phyloP scores from a whole-genome alignment of 139 green algal species.

The Dunaliella sp. region DNA sequence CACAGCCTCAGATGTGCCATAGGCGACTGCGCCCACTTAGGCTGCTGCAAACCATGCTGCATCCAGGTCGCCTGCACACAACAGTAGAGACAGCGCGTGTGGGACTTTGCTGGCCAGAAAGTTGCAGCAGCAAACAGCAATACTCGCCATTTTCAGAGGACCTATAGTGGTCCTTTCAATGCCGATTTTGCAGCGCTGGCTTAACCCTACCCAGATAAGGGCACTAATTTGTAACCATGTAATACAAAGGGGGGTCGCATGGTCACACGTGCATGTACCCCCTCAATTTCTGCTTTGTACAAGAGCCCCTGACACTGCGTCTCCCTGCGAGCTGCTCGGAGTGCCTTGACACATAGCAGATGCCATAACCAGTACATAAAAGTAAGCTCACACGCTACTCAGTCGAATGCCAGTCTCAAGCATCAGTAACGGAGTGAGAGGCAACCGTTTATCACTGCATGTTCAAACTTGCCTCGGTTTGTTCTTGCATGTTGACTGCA shows the following conservation, averaged over 20 bases:
- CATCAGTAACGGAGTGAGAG: too few relatives aligned
- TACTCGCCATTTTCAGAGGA: neutral
- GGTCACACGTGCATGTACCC: too few relatives aligned
- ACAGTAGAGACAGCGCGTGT: neutral
- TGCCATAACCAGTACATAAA: neutral
- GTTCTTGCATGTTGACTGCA: neutral
- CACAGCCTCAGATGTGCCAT: neutral
- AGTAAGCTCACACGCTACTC: neutral
- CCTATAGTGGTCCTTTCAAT: too few relatives aligned
- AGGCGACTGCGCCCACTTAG: neutral
- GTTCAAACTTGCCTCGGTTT: neutral
- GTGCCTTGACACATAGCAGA: too few relatives aligned
- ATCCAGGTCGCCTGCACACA: neutral
- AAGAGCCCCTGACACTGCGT: too few relatives aligned
- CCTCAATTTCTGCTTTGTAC: too few relatives aligned
- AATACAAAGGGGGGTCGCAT: neutral
- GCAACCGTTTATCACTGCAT: neutral
- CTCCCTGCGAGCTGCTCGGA: too few relatives aligned
- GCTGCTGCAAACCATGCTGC: neutral
- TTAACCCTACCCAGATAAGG: too few relatives aligned
- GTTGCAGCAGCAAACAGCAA: neutral
- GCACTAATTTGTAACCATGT: neutral
- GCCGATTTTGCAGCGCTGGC: too few relatives aligned
- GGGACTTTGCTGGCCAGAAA: too few relatives aligned
- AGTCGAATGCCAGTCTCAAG: too few relatives aligned